Conservation (phyloP, 1,284 basidiomycete species). For the Boletus albobrunnescens region DNA sequence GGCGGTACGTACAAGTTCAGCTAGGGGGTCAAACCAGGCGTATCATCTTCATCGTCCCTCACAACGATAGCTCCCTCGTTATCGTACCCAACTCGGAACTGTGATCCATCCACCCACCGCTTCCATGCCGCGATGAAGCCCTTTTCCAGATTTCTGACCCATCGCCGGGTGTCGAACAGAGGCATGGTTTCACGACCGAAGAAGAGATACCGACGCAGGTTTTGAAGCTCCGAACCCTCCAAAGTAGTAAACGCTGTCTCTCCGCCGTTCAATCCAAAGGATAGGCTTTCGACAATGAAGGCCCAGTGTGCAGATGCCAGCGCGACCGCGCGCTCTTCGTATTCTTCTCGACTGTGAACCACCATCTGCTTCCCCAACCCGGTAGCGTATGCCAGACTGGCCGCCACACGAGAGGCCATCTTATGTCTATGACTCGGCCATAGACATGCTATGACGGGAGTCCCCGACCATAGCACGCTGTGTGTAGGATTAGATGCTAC, state of each 20-base stretch:
- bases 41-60: slow-evolving; percentile 36
- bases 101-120: slow-evolving; percentile 53
- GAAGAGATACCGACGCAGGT: slow-evolving; percentile 47
- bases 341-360: slow-evolving; percentile 45
- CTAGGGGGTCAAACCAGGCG: background rate
- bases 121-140: slow-evolving; percentile 50
- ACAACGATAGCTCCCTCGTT: slow-evolving; percentile 42
- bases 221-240: slow-evolving; percentile 38
- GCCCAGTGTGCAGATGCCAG: slow-evolving; percentile 40
- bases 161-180: slow-evolving; percentile 54
- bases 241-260: background rate
- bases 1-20: too few relatives aligned
- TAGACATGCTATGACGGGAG: slow-evolving; percentile 57
- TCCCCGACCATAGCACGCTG: slow-evolving; percentile 58
- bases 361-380: slow-evolving; percentile 55
- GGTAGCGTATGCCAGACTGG: slow-evolving; percentile 55
- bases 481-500: slow-evolving; percentile 3
- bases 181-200: slow-evolving; percentile 45
- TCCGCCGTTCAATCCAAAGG: background rate
- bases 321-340: slow-evolving; percentile 51
- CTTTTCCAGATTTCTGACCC: slow-evolving; percentile 54
- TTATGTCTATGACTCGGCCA: slow-evolving; percentile 55
- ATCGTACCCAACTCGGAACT: slow-evolving; percentile 30
- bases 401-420: slow-evolving; percentile 60
- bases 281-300: slow-evolving; percentile 10